Base-by-base conservation (phyloP, 768 basidiomycete species). In the Suillus brevipes region DNA sequence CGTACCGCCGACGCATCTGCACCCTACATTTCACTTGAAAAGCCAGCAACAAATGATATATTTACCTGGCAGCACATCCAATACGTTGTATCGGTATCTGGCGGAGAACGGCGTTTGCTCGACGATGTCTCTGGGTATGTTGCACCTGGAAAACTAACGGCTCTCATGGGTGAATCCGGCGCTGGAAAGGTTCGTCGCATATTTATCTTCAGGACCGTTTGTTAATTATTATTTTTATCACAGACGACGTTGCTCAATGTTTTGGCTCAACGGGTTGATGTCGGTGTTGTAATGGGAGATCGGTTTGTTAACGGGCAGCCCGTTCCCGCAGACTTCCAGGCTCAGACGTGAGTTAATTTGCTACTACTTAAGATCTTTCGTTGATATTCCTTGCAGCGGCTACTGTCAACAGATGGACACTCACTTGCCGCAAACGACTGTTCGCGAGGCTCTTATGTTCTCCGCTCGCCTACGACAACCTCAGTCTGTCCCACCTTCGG, bases 381-480 rank as follows among this genome's bases (percentile, higher is more conserved):
- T 9, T 49, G 18, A 65, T 43, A 5, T 13, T 14, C 4, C 23
- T 49, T 65, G 9, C 40, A 89, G 87, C 55, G 92, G 91, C 0
- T 94, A 92, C 70, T 90, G 88, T 65, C 93, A 96, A 71, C 95
- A 97, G 72, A 85, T 86, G 81, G 92, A 94, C 69, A 89, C 87
- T 0, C 94, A 95, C 76, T 82, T 90, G 23, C 83, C 87, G 31
- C 86, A 88, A 9, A 77, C 86, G 2, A 95, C 92, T 8, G 92
- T 95, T 16, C 85, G 91, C 34, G 92, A 95, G 71, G 92, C 93
- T 1, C 79, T 95, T 10, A 77, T 86, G 47, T 90, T 93, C 77
- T 94, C 92, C 1, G 94, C 93, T 3, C 85, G 83, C 60, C 79
- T 95, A 40, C 88, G 93, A 40, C 94, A 94, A 72, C 91, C 91